Conservation (phyloP, 169 alveolate species). For the Gregarina niphandrodes region DNA sequence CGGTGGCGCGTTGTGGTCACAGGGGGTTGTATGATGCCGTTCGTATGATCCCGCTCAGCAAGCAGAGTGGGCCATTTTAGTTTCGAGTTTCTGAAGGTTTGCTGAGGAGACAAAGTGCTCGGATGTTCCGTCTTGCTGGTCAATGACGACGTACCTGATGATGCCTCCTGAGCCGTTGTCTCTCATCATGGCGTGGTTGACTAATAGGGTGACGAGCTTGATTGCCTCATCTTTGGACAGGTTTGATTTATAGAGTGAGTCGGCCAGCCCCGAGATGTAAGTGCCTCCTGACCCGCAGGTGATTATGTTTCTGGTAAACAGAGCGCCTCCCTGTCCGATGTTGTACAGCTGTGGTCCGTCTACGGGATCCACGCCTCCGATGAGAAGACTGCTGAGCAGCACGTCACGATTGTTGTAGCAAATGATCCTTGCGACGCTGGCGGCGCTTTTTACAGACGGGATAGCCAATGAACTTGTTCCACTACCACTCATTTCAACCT, state of each 20-base stretch:
- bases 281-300: constrained; percentile 72
- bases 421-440: constrained; percentile 36
- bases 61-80: too few species aligned
- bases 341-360: constrained; percentile 46
- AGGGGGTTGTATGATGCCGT: too few species aligned
- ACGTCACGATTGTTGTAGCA: constrained; percentile 49
- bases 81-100: too few species aligned
- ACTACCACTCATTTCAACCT: constrained; percentile 51
- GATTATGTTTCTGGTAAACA: constrained; percentile 39
- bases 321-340: constrained; percentile 63
- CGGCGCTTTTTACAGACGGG: constrained; percentile 38
- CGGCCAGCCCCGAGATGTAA: constrained; percentile 57
- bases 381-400: constrained; percentile 53
- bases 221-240: constrained; percentile 57
- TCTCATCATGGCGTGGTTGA: constrained; percentile 56
- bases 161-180: constrained; percentile 74
- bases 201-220: constrained; percentile 35
- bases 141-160: constrained; percentile 28
- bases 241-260: constrained; percentile 42
- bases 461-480: constrained; percentile 12
- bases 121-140: constrained; percentile 5
- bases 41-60: too few species aligned
- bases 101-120: too few species aligned
- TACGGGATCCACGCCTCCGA: constrained; percentile 61
- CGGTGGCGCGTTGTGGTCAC: too few species aligned